phyloP scores from a whole-genome alignment of 2,329 filamentous ascomycete species.

The Curvularia sp. region DNA sequence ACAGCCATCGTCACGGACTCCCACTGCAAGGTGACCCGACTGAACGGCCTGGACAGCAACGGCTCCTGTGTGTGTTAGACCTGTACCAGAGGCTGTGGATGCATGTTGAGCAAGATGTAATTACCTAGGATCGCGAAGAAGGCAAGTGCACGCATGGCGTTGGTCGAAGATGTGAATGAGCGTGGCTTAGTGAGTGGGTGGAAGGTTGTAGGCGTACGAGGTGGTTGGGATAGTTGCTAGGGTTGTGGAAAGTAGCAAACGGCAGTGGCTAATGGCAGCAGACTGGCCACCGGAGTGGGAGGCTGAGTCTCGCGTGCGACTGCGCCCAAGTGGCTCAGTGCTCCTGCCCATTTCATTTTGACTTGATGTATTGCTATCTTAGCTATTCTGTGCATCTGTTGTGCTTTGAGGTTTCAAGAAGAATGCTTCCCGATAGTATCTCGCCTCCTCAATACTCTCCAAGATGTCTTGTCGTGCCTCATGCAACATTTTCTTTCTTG shows the following conservation, averaged over 20 bases:
- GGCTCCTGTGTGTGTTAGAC: conserved; percentile 13
- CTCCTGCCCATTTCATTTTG: neutral
- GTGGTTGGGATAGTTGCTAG: conserved; percentile 8
- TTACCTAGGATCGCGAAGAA: conserved; percentile 22
- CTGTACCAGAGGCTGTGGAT: neutral
- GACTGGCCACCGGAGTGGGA: conserved; percentile 9
- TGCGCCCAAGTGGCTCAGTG: neutral
- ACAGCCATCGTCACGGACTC: conserved; percentile 19
- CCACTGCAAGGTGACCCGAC: conserved; percentile 13
- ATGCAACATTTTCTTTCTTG: conserved; percentile 77
- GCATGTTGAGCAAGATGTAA: conserved; percentile 1
- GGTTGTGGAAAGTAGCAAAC: conserved; percentile 10
- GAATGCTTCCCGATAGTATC: conserved; percentile 76
- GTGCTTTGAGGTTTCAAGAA: conserved; percentile 55
- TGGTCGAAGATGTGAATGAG: conserved; percentile 3
- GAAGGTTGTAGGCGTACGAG: neutral
- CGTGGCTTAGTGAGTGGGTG: conserved; percentile 8
- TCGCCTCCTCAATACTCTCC: conserved; percentile 92
- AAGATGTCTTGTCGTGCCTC: conserved; percentile 88
- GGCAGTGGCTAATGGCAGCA: conserved; percentile 23
- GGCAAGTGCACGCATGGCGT: conserved; percentile 16
- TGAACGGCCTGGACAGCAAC: conserved; percentile 20
- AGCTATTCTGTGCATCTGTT: conserved; percentile 3
- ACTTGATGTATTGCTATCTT: neutral
- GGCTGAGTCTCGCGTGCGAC: conserved; percentile 8